Evolutionary conservation across 2,329 filamentous ascomycete genomes (phyloP), one percentile per base, ranked within the genome.

Genomic region (Xenosphaeropsis pyriputrescens): DNA sequence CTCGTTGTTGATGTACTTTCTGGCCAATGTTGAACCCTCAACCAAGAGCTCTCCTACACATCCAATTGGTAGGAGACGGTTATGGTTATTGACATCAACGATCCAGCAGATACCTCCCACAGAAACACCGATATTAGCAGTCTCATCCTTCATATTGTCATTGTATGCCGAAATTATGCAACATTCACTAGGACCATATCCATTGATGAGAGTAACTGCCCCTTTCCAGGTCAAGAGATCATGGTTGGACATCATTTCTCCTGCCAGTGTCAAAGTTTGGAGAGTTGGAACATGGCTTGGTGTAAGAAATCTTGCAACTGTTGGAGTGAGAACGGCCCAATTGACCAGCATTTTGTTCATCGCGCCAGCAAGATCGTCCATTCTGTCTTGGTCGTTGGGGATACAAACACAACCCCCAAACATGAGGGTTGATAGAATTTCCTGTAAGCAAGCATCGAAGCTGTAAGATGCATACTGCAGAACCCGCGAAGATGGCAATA

Each of bases 1-100:
- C 3, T 32, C 12, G n/a, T 49, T 39, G 6, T 49, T 48, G 2
- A 50, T 30, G 16, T 50, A 50, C 3, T 44, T 41, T 6, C 42
- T 22, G 12, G 45, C 43, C 5, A 49, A 18, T 19, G 41, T 43
- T 15, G 45, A 44, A 5, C 48, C 47, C 34, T 47, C 45, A 22
- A 50, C 41, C 5, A 43, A 30, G 11, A 50, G 33, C 30, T 50
- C 48, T 9, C 47, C 48, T 12, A 40, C 26, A 5, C 30, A 38
- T 13, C 47, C 48, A 15, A 47, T 36, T 18, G 45, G 43, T 9
- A 29, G 16, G 6, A 49, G 36, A 3, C 18, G 14, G 15, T 35
- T 35, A 13, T 35, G 33, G 29, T 46, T 36, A 17, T 33, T 32
- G 1, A 39, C 36, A 37, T 42, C 35, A 11, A 43, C 37, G 30